Base-by-base conservation (phyloP, 805 yeast species). In the Grigorovia humatica region DNA sequence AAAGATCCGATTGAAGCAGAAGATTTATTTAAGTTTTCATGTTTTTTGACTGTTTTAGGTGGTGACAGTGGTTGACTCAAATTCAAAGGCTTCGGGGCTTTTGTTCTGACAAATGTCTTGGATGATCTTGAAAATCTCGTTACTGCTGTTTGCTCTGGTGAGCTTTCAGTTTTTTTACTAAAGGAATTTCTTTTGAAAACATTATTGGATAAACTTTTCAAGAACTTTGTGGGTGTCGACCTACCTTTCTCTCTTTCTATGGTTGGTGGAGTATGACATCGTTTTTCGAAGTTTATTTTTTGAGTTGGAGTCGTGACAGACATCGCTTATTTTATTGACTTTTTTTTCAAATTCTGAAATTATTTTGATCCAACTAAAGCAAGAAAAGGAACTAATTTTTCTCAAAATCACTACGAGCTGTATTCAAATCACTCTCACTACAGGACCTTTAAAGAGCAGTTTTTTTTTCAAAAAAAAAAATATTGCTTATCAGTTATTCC, bases 261-360 rank as follows among this genome's bases (percentile, higher is more conserved):
- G 48, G 66, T 65, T 27, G 70, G 70, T n/a, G 70, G 70, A 2
- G 70, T 64, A 48, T 66, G 70, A 6, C 63, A 48, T 23, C 56
- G 57, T 52, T 63, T 62, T 19, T 56, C 55, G 40, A 47, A 49
- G 1, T 32, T 43, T 27, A 11, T 12, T 29, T 46, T 27, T 32
- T 43, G 42, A 12, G 48, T 45, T 41, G 66, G 66, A 13, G 65
- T 61, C 18, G 49, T 51, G 38, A 48, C 38, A 23, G 47, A 23
- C 52, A 47, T 51, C 13, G 11, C 19, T 38, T 32, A 9, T 32
- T 32, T 9, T 32, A 32, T 3, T 32, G 27, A 23, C 27, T 6
- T 23, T 23, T n/a, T 23, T 23, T 23, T 23, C 27, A 23, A 23
- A 23, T 6, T 23, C 6, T 6, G 27, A 23, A 23, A 23, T 3